Evolutionary conservation across 495 filamentous ascomycete species (phyloP), one percentile per base, ranked within the genome.

Genomic region (Penicillium maclennaniae): DNA sequence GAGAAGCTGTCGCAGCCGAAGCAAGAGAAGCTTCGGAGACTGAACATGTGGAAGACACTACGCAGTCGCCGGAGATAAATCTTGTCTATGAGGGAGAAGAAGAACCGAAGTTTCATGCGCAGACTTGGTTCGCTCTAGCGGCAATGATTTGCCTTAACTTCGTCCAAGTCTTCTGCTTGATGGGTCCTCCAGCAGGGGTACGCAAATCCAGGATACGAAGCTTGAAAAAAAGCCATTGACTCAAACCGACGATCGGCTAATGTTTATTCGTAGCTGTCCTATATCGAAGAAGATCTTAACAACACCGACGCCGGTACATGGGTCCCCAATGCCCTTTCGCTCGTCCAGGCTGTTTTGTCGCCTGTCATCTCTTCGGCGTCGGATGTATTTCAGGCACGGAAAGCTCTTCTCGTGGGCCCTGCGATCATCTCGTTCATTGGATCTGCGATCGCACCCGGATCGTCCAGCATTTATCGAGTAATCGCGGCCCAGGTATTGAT

Each of bases 361-460:
- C 53, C 53, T 23, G 28, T 55, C 7, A 49, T 55, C 7, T 49
- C 46, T 16, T 55, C 53, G 8, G 40, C 47, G 7, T 55, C 53
- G 19, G 53, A 55, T 40, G 49, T 46, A 39, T 55, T 55, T 19
- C 53, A 55, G 17, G 46, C 53, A 4, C 47, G 53, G 8, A 55
- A 55, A 9, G 53, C 40, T 8, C 34, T 55, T 7, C 16, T 55
- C 14, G 53, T 49, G 17, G 53, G 45, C 1, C 53, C 53, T 10
- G 40, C 53, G 6, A 26, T 55, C 5, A 45, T 55, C 15, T 44
- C 53, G n/a, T 55, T 55, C 25, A 44, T 53, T 14, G 50, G 50
- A 26, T 27, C 42, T 40, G 50, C 50, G 15, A 53, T 53, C 39
- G 53, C 53, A 4, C 53, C 53, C 9, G 53, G 53, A 1, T 55